Base-by-base conservation (phyloP, 306 rosid genomes). In the Spatholobus suberectus region DNA sequence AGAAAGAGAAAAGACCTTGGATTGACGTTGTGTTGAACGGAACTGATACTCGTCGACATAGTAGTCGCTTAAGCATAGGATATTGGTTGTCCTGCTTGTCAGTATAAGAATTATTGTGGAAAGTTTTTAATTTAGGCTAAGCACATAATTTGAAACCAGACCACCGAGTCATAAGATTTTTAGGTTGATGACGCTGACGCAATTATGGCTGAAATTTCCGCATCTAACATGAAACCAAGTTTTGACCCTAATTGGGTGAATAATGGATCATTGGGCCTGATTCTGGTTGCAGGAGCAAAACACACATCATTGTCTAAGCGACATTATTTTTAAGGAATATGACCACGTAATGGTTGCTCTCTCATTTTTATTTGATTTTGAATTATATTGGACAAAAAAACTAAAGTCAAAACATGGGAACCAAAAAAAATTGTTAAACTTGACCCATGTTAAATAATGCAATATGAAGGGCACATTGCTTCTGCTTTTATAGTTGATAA, bases 361-460 rank as follows among this genome's bases (percentile, higher is more conserved):
- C 70, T 38, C 49, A 66, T 40, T 66, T 37, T 29, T 62, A 62
- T 61, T 54, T 44, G 58, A 35, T 38, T 32, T 62, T 63, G 37
- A 67, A 43, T 52, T 54, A 44, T 51, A 34, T n/a, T 51, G n/a
- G 46, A 20, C 14, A 1, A 32, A 61, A 24, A 44, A 44, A 34
- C 69, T 52, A 55, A 37, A 57, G 24, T 40, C 29, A 68, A 67
- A 70, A 76, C 35, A 51, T 46, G 15, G 17, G 58, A 21, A 65
- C 17, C 7, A 32, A 47, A 55, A 32, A 2, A 47, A 44, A 14
- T 40, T 8, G 63, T 37, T 54, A 76, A 73, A 62, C 63, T 80
- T 77, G 81, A 76, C 41, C 38, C 68, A 17, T 76, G 51, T 62
- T 62, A 46, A 72, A 87, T 81, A 87, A 81, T 78, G 86, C 86